Evolutionary conservation across 73 alveolate species (phyloP).

Genomic region (Tetrahymena borealis): DNA sequence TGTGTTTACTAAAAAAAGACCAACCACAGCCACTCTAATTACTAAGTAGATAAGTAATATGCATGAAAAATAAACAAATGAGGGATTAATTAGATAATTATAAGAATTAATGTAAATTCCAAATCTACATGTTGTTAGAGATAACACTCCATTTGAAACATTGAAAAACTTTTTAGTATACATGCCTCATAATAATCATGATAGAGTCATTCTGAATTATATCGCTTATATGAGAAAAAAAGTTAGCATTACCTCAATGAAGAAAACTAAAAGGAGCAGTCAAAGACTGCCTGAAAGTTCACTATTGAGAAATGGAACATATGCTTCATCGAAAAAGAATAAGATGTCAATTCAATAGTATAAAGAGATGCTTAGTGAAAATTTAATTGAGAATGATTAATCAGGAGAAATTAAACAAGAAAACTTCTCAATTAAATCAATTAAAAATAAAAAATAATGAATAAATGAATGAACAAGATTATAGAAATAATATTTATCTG

Average conservation of each 20-base stretch:
- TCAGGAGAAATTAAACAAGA: neutral
- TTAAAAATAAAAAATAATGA: neutral
- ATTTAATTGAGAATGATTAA: neutral
- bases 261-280: neutral
- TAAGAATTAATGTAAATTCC: neutral
- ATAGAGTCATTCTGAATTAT: neutral
- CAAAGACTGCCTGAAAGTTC: neutral
- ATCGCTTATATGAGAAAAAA: neutral
- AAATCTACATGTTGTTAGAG: neutral
- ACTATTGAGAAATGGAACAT: neutral
- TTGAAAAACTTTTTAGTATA: neutral
- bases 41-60: neutral
- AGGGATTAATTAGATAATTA: neutral
- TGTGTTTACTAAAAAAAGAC: neutral
- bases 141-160: neutral
- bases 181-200: neutral
- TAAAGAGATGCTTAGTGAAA: neutral
- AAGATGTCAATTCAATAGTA: neutral
- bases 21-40: neutral
- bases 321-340: neutral
- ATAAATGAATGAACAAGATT: too few relatives aligned
- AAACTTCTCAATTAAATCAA: neutral
- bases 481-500: too few relatives aligned
- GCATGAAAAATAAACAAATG: neutral
- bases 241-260: neutral